Conservation (phyloP, 768 basidiomycete genomes). For the Pleurotus ostreatus region DNA sequence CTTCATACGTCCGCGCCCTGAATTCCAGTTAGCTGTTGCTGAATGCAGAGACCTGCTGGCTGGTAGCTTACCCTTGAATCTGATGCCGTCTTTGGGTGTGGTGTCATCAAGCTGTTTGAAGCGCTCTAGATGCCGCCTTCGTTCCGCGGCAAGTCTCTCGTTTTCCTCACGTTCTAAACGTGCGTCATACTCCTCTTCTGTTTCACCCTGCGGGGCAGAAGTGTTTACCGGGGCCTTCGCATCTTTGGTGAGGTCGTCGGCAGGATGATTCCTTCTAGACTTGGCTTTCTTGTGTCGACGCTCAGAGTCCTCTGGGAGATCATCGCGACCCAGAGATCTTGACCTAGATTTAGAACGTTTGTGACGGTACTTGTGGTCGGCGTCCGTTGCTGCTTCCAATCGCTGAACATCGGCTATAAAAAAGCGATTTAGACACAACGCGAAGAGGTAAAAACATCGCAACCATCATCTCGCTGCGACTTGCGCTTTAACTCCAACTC, state of each 20-base stretch:
- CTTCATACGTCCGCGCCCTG: conserved; percentile 67
- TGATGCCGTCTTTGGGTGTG: conserved; percentile 41
- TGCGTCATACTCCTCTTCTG: conserved; percentile 71
- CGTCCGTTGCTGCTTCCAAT: conserved; percentile 22
- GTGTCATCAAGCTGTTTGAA: conserved; percentile 34
- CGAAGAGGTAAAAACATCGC: not conserved
- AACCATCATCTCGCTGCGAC: not conserved
- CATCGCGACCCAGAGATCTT: conserved; percentile 19
- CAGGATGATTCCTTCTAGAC: not conserved
- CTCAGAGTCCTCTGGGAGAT: conserved; percentile 18
- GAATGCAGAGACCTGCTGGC: not conserved
- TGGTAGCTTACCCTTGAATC: conserved; percentile 54
- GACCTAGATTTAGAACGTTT: conserved; percentile 10
- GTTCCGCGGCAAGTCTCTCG: conserved; percentile 46
- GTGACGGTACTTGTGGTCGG: not conserved
- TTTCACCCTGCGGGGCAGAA: conserved; percentile 35
- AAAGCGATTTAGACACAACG: conserved; percentile 3
- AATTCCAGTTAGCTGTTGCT: not conserved
- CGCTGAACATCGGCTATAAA: conserved; percentile 1
- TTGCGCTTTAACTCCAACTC: conserved; percentile 69
- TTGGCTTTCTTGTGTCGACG: conserved; percentile 14
- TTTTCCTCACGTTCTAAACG: conserved; percentile 65
- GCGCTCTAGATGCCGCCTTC: conserved; percentile 44
- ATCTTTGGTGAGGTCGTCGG: conserved; percentile 12
- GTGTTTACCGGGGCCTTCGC: not conserved